These are phyloP conservation scores for Phlegmacium glaucopus DNA, from an alignment of 768 basidiomycete genomes.

Conservation along the genomic window DNA sequence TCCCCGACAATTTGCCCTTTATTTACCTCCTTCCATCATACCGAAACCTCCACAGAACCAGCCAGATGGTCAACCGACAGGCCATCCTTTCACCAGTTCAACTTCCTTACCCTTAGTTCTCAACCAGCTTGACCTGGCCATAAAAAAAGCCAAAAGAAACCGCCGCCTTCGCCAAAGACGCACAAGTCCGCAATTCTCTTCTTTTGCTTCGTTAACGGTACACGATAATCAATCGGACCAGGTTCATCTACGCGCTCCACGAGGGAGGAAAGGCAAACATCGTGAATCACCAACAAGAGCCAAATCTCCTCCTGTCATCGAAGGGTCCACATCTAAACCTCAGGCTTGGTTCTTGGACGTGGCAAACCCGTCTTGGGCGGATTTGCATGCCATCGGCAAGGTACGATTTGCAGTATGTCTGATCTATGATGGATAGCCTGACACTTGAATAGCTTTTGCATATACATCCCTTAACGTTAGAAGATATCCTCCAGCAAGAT, in stretches of 20 bases:
- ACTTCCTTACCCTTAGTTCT: conserved; percentile 46
- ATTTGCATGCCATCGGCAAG: conserved; percentile 83
- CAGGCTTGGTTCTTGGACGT: conserved; percentile 92
- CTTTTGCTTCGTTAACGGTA: conserved; percentile 22
- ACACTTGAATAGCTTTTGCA: conserved; percentile 58
- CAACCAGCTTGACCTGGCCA: conserved; percentile 43
- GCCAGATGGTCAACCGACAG: background rate
- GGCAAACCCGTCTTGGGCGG: conserved; percentile 82
- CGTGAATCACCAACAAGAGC: conserved; percentile 15
- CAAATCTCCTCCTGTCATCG: conserved; percentile 10
- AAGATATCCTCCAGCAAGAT: conserved; percentile 91
- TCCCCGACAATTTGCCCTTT: conserved; percentile 64
- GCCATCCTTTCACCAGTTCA: conserved; percentile 36
- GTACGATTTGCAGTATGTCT: conserved; percentile 32
- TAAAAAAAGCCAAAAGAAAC: conserved; percentile 32
- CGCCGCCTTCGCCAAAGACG: conserved; percentile 14
- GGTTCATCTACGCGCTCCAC: conserved; percentile 12
- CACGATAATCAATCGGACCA: background rate
- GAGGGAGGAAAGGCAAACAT: conserved; percentile 46
- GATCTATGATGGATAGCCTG: background rate
- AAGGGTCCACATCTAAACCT: conserved; percentile 24
- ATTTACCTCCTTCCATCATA: conserved; percentile 42
- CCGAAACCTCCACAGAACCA: conserved; percentile 7
- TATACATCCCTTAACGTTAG: conserved; percentile 88
- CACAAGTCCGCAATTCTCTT: conserved; percentile 1